A percentile compares a stretch with the other conserved stretches of the same genome.
Conservation (phyloP, 2,329 filamentous ascomycete genomes). For the Apiospora aurea region DNA sequence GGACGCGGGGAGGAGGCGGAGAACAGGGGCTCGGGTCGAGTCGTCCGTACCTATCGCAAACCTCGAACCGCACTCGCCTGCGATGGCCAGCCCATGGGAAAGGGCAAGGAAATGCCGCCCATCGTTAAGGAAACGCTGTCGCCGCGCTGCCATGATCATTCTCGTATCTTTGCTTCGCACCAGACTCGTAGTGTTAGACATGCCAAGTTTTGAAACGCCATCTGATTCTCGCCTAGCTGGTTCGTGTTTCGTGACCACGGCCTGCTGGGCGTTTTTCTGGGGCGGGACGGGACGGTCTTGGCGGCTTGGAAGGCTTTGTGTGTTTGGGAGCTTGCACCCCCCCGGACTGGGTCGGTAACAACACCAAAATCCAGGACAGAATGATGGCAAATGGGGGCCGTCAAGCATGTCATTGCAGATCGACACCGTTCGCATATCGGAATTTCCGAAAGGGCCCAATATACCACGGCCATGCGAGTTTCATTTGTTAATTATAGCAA, state of each 20-base stretch:
- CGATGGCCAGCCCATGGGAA: background rate
- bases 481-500: conserved; percentile 5
- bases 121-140: background rate
- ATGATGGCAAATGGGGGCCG: background rate
- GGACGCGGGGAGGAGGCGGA: conserved; percentile 4
- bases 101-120: background rate
- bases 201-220: conserved; percentile 12
- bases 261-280: background rate
- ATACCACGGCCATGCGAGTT: background rate
- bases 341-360: conserved; percentile 1
- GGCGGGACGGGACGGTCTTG: conserved; percentile 22
- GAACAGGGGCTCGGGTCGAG: background rate
- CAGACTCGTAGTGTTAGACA: background rate
- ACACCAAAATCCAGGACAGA: background rate
- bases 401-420: background rate
- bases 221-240: conserved; percentile 17
- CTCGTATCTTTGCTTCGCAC: background rate
- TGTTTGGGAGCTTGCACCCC: conserved; percentile 12
- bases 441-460: background rate
- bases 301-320: conserved; percentile 9
- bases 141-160: background rate
- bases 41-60: conserved; percentile 4
- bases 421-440: background rate
- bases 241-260: background rate
- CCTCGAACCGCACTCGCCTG: background rate